phyloP scores from a whole-genome alignment of 2,329 filamentous ascomycete genomes.

The Trichothecium sympodiale region DNA sequence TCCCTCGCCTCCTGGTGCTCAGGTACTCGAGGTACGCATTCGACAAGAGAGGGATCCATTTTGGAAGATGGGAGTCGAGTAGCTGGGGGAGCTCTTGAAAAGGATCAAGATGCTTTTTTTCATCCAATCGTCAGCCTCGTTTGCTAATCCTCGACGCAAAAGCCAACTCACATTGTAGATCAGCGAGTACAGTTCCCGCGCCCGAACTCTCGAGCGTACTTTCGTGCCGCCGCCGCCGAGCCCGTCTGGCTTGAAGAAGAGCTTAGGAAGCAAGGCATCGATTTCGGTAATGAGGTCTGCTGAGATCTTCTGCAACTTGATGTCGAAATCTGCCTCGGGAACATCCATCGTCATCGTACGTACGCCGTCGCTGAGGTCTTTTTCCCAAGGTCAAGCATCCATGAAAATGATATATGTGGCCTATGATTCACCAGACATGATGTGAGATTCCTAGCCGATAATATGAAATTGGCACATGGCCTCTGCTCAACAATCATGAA shows the following conservation, averaged over 20 bases:
- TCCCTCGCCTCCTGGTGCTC: neutral
- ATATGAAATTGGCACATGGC: too few relatives aligned
- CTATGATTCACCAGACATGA: too few relatives aligned
- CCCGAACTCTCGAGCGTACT: slow-evolving; percentile 37
- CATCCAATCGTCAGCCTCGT: neutral
- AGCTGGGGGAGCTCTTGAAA: slow-evolving; percentile 96
- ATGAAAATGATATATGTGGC: too few relatives aligned
- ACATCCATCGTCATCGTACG: slow-evolving; percentile 40
- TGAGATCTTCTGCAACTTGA: slow-evolving; percentile 51
- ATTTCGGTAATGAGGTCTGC: slow-evolving; percentile 48
- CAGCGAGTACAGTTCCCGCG: slow-evolving; percentile 36
- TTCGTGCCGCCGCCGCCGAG: slow-evolving; percentile 24
- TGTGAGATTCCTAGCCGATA: too few relatives aligned
- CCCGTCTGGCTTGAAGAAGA: slow-evolving; percentile 40
- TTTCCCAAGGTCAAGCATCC: too few relatives aligned
- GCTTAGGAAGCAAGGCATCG: slow-evolving; percentile 37
- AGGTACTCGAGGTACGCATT: slow-evolving; percentile 65
- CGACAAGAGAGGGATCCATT: slow-evolving; percentile 63
- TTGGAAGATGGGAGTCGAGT: slow-evolving; percentile 71
- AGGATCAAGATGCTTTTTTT: slow-evolving; percentile 53
- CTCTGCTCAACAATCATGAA: too few relatives aligned
- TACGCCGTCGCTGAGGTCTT: too few relatives aligned
- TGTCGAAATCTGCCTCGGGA: slow-evolving; percentile 46
- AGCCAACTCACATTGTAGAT: slow-evolving; percentile 29
- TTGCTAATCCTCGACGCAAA: slow-evolving; percentile 10